Base-by-base conservation (phyloP, 2,329 filamentous ascomycete species). In the Venturia pyrina region DNA sequence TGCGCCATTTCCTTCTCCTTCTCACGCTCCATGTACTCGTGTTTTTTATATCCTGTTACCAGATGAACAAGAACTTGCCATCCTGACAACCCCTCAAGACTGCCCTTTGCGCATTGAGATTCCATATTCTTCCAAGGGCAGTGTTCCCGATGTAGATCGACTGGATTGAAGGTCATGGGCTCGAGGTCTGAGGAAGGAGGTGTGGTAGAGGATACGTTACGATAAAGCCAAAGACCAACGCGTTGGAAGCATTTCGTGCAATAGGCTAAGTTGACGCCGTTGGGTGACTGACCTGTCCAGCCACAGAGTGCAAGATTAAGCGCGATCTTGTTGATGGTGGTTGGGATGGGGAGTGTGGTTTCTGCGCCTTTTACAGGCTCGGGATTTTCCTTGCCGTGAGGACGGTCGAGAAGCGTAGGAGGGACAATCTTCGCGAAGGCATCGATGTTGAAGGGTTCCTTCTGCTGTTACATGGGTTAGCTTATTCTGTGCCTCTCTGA, bases 171-270 rank as follows among this genome's bases (percentile, higher is more conserved):
- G 1, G 72, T 71, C 0, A 77, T 71, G 8, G 75, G 68, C 3
- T 73, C 70, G 0, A 74, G 70, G 17, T 76, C 62, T 74, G 63
- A 61, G 17, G 63, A 43, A 5, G 19, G 28, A n/a, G n/a, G 17
- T 50, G 46, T 48, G 56, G 32, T 40, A 11, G 48, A 34, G 24
- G 63, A 34, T 24, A 60, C 34, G 44, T 41, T 34, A 15, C 28
- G 21, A 75, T 96, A 98, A 80, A 99, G 89, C 95, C 95, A 99
- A 1, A 99, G 81, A 0, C 95, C 95, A 0, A 98, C 81, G 1
- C 93, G 87, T 67, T 95, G 87, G 72, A 96, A 89, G 74, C 95
- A 99, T 24, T 91, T 90, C 67, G 88, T 84, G 75, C 95, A 99
- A 5, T 87, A 87, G 6, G 90, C 87, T 19, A 93, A 85, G 67